Evolutionary conservation across 2,329 filamentous ascomycete genomes (phyloP).

Genomic region (Chaetomium globosum): DNA sequence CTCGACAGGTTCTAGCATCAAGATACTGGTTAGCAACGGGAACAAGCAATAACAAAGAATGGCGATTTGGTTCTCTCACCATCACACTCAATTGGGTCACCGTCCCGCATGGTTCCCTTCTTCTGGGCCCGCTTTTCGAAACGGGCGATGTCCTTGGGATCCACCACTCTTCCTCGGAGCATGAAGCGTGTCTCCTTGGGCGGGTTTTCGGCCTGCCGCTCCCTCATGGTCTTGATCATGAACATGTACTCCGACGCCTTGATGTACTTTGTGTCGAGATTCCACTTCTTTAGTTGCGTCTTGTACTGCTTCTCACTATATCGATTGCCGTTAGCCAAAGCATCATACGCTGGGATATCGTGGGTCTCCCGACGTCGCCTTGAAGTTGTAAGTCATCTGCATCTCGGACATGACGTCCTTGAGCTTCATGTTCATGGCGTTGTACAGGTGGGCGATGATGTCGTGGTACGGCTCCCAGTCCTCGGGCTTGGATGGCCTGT

Average conservation of each 20-base stretch:
- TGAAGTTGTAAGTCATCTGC: constrained; percentile 39
- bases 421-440: constrained; percentile 42
- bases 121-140: constrained; percentile 39
- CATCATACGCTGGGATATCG: neutral
- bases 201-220: constrained; percentile 34
- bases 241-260: constrained; percentile 42
- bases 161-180: constrained; percentile 38
- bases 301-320: constrained; percentile 42
- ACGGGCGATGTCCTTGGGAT: constrained; percentile 39
- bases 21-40: neutral
- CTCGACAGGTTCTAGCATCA: constrained; percentile 28
- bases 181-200: constrained; percentile 38
- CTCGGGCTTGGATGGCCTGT: constrained; percentile 39
- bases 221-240: constrained; percentile 39
- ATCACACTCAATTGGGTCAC: constrained; percentile 26
- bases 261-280: constrained; percentile 42
- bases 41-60: neutral
- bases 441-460: constrained; percentile 39
- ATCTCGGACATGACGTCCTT: constrained; percentile 46
- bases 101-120: constrained; percentile 34
- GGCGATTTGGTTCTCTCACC: constrained; percentile 14
- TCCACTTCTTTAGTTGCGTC: constrained; percentile 43
- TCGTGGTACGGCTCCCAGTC: constrained; percentile 42
- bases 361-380: constrained; percentile 38
- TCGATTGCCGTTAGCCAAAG: constrained; percentile 3